These are phyloP conservation scores for Juglanconis juglandina DNA, from an alignment of 2,329 filamentous ascomycete genomes.

Conservation along the genomic window DNA sequence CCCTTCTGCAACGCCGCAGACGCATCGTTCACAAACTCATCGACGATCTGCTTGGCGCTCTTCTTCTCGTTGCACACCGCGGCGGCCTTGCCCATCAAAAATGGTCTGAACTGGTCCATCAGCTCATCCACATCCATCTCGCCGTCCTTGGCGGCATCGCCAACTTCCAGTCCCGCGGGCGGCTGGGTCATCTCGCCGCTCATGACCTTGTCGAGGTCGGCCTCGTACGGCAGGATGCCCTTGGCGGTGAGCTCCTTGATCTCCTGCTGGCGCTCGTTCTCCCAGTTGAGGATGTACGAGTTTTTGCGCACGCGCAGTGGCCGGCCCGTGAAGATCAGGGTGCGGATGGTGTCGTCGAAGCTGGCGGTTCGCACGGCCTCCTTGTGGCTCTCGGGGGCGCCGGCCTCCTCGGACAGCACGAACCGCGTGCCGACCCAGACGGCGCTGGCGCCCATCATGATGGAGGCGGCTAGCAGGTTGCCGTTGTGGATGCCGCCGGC, in stretches of 20 bases:
- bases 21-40: conserved; percentile 87
- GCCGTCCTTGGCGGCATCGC: conserved; percentile 62
- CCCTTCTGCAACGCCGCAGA: conserved; percentile 67
- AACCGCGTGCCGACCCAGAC: conserved; percentile 98
- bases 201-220: conserved; percentile 81
- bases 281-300: conserved; percentile 93
- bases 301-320: conserved; percentile 92
- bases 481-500: conserved; percentile 94
- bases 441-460: conserved; percentile 87
- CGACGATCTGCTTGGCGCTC: conserved; percentile 84
- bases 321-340: conserved; percentile 97
- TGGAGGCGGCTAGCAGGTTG: conserved; percentile 79
- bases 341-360: conserved; percentile 94
- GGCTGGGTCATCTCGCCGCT: conserved; percentile 61
- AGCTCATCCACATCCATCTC: conserved; percentile 72
- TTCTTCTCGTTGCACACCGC: conserved; percentile 93
- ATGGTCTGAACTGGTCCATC: conserved; percentile 87
- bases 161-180: conserved; percentile 63
- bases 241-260: conserved; percentile 88
- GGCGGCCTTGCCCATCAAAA: conserved; percentile 94
- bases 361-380: conserved; percentile 87
- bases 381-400: conserved; percentile 89
- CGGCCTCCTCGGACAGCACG: conserved; percentile 89
- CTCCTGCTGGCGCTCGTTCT: conserved; percentile 82
- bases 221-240: conserved; percentile 89